These are phyloP conservation scores for Tulasnella sp. DNA, from an alignment of 768 basidiomycete species.

Conservation along the genomic window DNA sequence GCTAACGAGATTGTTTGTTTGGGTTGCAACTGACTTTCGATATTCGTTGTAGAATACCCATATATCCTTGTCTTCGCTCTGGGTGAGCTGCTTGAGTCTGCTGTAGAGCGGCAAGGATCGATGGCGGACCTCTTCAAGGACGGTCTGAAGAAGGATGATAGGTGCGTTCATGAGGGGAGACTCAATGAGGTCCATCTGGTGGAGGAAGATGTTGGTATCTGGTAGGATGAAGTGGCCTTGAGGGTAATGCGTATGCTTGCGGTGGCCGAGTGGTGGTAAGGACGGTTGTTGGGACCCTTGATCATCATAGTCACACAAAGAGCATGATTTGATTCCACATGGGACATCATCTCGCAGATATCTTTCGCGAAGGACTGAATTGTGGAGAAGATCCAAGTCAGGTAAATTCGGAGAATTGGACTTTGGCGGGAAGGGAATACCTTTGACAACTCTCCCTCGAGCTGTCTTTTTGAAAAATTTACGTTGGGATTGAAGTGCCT, in stretches of 20 bases:
- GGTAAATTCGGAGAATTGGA: background rate
- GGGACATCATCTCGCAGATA: constrained; percentile 87
- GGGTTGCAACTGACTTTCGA: constrained; percentile 61
- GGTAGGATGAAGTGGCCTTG: constrained; percentile 76
- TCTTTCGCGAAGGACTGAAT: constrained; percentile 75
- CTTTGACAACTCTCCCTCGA: constrained; percentile 86
- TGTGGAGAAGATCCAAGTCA: background rate
- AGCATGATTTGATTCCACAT: constrained; percentile 71
- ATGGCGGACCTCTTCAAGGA: constrained; percentile 92
- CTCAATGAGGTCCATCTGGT: constrained; percentile 95
- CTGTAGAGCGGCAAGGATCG: constrained; percentile 87
- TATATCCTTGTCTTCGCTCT: constrained; percentile 73
- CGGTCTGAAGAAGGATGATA: constrained; percentile 87
- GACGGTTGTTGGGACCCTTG: constrained; percentile 27
- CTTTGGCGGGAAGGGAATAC: constrained; percentile 32
- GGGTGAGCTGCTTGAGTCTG: constrained; percentile 74
- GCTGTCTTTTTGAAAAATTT: constrained; percentile 97
- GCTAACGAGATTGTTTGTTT: too few relatives aligned
- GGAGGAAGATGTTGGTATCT: constrained; percentile 90
- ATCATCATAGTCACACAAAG: constrained; percentile 36
- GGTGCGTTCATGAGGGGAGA: constrained; percentile 64
- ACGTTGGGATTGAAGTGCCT: constrained; percentile 67
- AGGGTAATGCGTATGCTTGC: constrained; percentile 44
- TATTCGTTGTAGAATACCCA: constrained; percentile 87
- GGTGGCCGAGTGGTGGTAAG: constrained; percentile 52